Evolutionary conservation across 2,329 filamentous ascomycete species (phyloP).

Genomic region (Cytospora piceae): DNA sequence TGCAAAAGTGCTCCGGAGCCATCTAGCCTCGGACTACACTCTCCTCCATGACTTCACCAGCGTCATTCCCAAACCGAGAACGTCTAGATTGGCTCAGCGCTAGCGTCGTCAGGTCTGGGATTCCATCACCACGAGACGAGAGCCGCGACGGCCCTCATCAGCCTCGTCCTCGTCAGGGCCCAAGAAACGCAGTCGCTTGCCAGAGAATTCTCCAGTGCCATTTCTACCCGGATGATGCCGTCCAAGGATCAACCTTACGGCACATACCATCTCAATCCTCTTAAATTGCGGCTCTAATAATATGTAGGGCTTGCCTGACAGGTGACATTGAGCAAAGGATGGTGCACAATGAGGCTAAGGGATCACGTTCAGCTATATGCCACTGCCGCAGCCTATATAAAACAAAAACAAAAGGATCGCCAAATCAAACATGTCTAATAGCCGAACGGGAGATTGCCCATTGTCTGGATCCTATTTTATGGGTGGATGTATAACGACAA

Average conservation of each 20-base stretch:
- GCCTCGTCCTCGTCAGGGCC: neutral
- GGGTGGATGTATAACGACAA: too few relatives aligned
- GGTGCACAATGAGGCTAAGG: neutral
- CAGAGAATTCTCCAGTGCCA: neutral
- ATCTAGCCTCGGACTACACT: neutral
- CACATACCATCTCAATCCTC: neutral
- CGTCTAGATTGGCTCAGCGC: neutral
- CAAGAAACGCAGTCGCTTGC: neutral
- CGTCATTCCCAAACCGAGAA: neutral
- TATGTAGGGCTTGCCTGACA: neutral
- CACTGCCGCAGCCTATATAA: neutral
- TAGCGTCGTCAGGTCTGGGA: neutral
- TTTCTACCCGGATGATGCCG: neutral
- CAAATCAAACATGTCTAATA: neutral
- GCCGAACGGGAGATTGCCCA: neutral
- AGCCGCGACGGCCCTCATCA: neutral
- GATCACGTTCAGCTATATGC: neutral
- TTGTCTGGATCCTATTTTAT: too few relatives aligned
- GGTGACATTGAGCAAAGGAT: neutral
- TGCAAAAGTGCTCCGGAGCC: neutral
- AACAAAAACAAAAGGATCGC: neutral
- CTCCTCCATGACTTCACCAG: slow-evolving; percentile 5
- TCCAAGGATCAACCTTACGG: neutral
- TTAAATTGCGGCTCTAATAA: neutral
- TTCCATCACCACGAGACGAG: neutral